Evolutionary conservation across 1,139 yeast genomes (phyloP).

Genomic region (Kodamaea ohmeri): DNA sequence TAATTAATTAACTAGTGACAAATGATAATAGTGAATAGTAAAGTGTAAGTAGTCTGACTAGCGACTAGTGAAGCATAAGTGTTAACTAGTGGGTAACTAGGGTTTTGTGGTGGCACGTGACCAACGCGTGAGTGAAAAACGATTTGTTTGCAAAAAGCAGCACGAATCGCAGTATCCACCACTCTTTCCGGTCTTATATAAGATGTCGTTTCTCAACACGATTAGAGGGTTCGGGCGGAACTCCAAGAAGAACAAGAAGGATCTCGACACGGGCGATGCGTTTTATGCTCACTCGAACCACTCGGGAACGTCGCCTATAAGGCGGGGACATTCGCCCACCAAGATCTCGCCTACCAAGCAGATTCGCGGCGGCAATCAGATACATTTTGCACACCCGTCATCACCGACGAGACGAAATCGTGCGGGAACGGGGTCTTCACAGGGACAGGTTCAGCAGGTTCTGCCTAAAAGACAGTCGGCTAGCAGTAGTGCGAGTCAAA

Average conservation of each 20-base stretch:
- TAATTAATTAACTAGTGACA: no score
- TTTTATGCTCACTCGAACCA: constrained; percentile 34
- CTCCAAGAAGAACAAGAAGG: constrained; percentile 52
- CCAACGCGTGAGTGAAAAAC: constrained; percentile 3
- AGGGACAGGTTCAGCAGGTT: constrained; percentile 7
- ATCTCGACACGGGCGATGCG: constrained; percentile 35
- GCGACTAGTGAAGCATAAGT: no score
- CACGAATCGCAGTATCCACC: not conserved
- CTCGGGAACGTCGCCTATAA: constrained; percentile 29
- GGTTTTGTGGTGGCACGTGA: no score
- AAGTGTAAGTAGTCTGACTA: no score
- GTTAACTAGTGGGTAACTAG: no score
- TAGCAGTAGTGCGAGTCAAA: constrained; percentile 10
- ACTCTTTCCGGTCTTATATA: not conserved
- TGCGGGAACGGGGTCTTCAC: constrained; percentile 9
- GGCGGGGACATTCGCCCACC: constrained; percentile 39
- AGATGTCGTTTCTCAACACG: constrained; percentile 46
- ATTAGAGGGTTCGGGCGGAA: constrained; percentile 64
- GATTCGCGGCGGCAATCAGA: constrained; percentile 22
- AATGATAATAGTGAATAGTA: no score
- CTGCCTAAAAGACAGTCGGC: constrained; percentile 23
- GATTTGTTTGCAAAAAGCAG: not conserved
- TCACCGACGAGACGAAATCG: constrained; percentile 38
- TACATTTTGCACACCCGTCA: constrained; percentile 22
- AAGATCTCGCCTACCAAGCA: constrained; percentile 35